Evolutionary conservation across 208 protist genomes (phyloP).

Genomic region (Acanthamoeba triangularis): DNA sequence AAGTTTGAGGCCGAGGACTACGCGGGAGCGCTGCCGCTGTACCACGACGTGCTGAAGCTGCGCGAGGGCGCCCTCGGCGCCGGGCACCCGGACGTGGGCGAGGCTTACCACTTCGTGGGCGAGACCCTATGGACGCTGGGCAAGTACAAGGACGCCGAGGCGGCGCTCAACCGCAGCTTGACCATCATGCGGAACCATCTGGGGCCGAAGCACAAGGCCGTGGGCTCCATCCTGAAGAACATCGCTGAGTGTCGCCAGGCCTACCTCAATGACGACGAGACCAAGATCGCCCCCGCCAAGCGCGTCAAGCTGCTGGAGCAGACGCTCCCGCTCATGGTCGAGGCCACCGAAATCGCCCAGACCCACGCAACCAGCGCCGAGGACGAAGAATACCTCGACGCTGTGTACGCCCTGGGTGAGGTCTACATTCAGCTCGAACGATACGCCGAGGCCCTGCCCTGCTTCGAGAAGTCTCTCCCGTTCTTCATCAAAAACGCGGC

Average conservation of each 20-base stretch:
- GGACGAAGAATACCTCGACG: background rate
- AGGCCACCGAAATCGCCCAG: conserved; percentile 42
- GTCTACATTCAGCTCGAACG: conserved; percentile 45
- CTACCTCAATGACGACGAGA: background rate
- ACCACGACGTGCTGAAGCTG: conserved; percentile 11
- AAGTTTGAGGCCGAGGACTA: conserved; percentile 23
- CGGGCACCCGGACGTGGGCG: background rate
- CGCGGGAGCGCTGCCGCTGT: background rate
- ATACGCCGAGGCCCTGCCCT: conserved; percentile 46
- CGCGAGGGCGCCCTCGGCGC: background rate
- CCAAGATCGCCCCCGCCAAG: background rate
- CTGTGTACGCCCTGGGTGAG: conserved; percentile 16
- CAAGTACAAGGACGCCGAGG: conserved; percentile 36
- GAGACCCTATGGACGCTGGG: conserved; percentile 24
- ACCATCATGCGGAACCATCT: conserved; percentile 12
- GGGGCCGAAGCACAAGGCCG: conserved; percentile 54
- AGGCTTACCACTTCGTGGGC: conserved; percentile 17
- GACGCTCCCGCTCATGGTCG: background rate
- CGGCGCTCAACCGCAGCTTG: background rate
- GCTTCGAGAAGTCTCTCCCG: conserved; percentile 25
- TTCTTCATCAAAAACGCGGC: background rate
- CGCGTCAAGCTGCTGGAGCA: background rate
- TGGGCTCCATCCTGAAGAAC: conserved; percentile 46
- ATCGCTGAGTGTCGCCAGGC: conserved; percentile 58
- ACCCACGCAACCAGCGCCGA: background rate